Percentiles rank a stretch among this genome's conserved stretches.
Conservation (phyloP, 2,329 filamentous ascomycete genomes). For the Sclerotinia spermophila region DNA sequence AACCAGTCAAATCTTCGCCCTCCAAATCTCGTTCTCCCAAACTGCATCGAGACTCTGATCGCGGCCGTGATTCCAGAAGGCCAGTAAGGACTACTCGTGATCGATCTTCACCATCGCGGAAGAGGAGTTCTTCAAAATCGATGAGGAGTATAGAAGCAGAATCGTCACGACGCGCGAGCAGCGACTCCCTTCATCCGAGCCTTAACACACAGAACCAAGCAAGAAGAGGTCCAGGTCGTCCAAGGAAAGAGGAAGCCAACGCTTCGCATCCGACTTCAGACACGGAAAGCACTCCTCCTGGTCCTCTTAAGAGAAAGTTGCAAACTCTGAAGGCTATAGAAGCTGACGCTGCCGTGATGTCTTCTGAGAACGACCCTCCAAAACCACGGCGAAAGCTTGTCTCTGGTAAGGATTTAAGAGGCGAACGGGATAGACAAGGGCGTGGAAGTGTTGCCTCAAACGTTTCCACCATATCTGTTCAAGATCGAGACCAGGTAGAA, state of each 20-base stretch:
- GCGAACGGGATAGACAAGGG: slow-evolving; percentile 49
- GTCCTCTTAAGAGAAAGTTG: slow-evolving; percentile 44
- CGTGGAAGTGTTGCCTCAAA: slow-evolving; percentile 57
- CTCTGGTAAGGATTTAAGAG: slow-evolving; percentile 59
- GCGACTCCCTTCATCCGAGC: slow-evolving; percentile 23
- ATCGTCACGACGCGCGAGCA: slow-evolving; percentile 24
- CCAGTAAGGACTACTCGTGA: slow-evolving; percentile 26
- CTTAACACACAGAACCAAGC: slow-evolving; percentile 25
- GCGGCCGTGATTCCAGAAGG: slow-evolving; percentile 31
- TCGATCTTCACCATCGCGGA: slow-evolving; percentile 29
- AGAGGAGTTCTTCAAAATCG: slow-evolving; percentile 29
- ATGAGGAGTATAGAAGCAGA: slow-evolving; percentile 28
- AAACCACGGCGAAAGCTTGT: slow-evolving; percentile 62
- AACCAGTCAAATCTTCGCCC: slow-evolving; percentile 45
- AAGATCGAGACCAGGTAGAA: slow-evolving; percentile 46
- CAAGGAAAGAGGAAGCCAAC: slow-evolving; percentile 48
- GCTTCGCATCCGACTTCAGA: slow-evolving; percentile 28
- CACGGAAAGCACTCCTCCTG: slow-evolving; percentile 32
- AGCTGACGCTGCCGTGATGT: slow-evolving; percentile 50
- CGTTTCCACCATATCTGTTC: slow-evolving; percentile 47
- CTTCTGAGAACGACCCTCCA: slow-evolving; percentile 45
- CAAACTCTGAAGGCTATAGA: slow-evolving; percentile 52
- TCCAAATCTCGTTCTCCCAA: slow-evolving; percentile 51
- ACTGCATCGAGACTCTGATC: slow-evolving; percentile 39
- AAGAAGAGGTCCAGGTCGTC: slow-evolving; percentile 48